Percentiles rank a stretch among this genome's conserved stretches.
These are phyloP conservation scores for Trichosporon sp. DNA, from an alignment of 1,284 basidiomycete species.

Conservation along the genomic window DNA sequence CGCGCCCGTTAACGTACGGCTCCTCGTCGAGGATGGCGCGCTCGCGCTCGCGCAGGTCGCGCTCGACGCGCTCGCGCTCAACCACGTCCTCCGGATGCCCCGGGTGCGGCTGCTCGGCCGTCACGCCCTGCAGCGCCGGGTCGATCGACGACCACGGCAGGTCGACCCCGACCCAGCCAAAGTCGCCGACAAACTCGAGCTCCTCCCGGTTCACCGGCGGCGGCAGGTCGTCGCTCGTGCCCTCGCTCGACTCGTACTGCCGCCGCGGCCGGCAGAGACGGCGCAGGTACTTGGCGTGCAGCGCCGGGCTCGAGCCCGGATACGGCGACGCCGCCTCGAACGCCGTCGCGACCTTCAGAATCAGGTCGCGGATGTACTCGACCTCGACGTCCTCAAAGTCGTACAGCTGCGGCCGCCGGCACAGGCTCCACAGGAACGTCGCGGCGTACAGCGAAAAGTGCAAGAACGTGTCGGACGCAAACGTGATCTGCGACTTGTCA, in stretches of 20 bases:
- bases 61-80: neutral
- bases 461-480: conserved; percentile 37
- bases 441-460: conserved; percentile 42
- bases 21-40: conserved; percentile 1
- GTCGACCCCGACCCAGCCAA: conserved; percentile 30
- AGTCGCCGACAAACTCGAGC: conserved; percentile 30
- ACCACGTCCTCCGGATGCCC: neutral
- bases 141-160: conserved; percentile 22
- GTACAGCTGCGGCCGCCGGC: conserved; percentile 30
- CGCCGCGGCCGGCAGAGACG: conserved; percentile 23
- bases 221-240: conserved; percentile 6
- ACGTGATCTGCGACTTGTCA: conserved; percentile 30
- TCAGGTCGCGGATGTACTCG: conserved; percentile 34
- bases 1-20: conserved; percentile 1
- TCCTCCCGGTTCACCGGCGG: conserved; percentile 10
- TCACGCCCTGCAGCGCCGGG: conserved; percentile 7
- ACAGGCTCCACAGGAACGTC: conserved; percentile 32
- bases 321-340: conserved; percentile 31
- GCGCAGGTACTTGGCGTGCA: conserved; percentile 36
- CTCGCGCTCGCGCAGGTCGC: neutral
- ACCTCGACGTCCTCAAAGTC: conserved; percentile 32
- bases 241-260: neutral
- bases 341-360: conserved; percentile 30
- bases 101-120: neutral
- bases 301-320: conserved; percentile 29